Base-by-base conservation (phyloP, 1,284 basidiomycete genomes). In the Agroathelia rolfsii region DNA sequence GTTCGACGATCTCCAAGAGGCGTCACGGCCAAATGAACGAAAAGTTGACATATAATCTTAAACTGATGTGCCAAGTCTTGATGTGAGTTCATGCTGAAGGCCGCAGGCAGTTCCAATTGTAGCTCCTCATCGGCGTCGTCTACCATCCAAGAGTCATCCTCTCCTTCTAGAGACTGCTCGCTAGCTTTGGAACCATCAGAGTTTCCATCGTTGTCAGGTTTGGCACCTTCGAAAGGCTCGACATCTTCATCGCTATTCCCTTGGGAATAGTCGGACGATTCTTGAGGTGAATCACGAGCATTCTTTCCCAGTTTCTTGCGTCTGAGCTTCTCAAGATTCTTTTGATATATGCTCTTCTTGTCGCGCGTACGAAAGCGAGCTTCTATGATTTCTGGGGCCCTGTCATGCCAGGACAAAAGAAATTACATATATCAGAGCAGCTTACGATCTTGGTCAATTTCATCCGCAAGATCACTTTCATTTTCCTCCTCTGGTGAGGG, bases 1-100 rank as follows among this genome's bases (percentile, higher is more conserved):
- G 56, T 46, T 29, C 56, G 59, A 10, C 82, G 62, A 28, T 75
- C 60, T 5, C 50, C 51, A n/a, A 59, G 50, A 5, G 70, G 62
- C 15, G 61, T 67, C 19, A 86, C 73, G 13, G 80, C 79, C 25
- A 90, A 59, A 43, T 89, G 78, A 3, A 89, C 78, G 43, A 88
- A 79, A 25, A 89, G 70, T 48, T 92, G 87, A 44, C 84, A 88
- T 19, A 90, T 68, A 29, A 84, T 77, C 55, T 86, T 87, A 66
- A 87, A 86, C 38, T 85, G 80, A 41, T 80, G 70, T 10, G 67
- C 58, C 12, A 81, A 60, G 45, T 84, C 79, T 51, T 88, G 77
- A 47, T 78, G 74, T 0, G 76, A 66, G 39, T 72, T 70, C 71
- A 82, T 74, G 49, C 81, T 87, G 55, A 86, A 92, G 42, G 77